These are phyloP conservation scores for Alternaria ethzedia DNA, from an alignment of 2,329 filamentous ascomycete genomes.

Conservation along the genomic window DNA sequence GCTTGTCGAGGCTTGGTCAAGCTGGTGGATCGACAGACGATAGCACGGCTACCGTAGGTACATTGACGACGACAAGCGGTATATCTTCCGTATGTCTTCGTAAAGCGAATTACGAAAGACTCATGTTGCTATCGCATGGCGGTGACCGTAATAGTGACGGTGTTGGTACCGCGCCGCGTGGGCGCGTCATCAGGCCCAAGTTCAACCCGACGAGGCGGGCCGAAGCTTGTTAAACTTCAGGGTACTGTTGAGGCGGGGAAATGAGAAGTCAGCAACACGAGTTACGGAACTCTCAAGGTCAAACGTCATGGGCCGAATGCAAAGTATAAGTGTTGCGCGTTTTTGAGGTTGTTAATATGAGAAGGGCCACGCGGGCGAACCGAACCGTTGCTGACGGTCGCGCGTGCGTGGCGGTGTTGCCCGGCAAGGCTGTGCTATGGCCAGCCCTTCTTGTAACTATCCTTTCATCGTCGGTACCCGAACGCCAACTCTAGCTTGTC, in stretches of 20 bases:
- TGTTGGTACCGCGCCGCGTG: background rate
- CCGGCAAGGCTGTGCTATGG: background rate
- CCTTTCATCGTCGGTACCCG: background rate
- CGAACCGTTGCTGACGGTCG: background rate
- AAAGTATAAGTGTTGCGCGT: background rate
- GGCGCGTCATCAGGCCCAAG: background rate
- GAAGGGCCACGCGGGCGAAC: background rate
- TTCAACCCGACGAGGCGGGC: background rate
- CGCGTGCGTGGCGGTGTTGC: slow-evolving; percentile 13
- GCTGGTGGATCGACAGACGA: background rate
- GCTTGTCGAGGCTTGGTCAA: slow-evolving; percentile 26
- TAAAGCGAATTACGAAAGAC: background rate
- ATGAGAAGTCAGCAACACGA: background rate
- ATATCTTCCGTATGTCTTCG: background rate
- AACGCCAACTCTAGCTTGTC: background rate
- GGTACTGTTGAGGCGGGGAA: background rate
- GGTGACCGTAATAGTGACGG: background rate
- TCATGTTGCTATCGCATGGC: background rate
- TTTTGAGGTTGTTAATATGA: background rate
- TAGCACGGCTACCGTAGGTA: background rate
- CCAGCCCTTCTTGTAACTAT: background rate
- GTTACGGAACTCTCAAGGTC: background rate
- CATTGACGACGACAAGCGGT: background rate
- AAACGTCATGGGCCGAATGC: background rate
- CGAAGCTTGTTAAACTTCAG: background rate